Conservation (phyloP, 495 filamentous ascomycete species). For the Podospora comata region DNA sequence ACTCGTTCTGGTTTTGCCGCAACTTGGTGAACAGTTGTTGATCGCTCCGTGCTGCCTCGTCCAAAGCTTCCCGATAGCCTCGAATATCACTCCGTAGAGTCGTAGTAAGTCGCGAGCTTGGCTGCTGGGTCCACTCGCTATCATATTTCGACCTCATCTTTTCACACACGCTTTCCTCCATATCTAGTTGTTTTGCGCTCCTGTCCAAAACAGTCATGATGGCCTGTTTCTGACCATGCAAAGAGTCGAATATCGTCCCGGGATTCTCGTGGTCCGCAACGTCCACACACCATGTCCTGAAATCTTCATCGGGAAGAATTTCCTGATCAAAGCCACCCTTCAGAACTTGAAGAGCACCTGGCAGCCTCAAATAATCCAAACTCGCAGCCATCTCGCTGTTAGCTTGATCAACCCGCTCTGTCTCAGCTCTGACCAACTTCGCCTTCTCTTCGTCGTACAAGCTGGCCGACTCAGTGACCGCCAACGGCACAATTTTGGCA, state of each 20-base stretch:
- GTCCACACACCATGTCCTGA: slow-evolving; percentile 88
- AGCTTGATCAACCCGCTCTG: slow-evolving; percentile 83
- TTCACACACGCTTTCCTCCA: slow-evolving; percentile 97
- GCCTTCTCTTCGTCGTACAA: slow-evolving; percentile 98
- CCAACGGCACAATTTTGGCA: slow-evolving; percentile 92
- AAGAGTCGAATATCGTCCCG: slow-evolving; percentile 65
- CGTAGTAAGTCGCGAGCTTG: slow-evolving; percentile 80
- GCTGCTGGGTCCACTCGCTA: slow-evolving; percentile 93
- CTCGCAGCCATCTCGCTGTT: slow-evolving; percentile 95
- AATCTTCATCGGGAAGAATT: slow-evolving; percentile 82
- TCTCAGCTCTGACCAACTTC: slow-evolving; percentile 89
- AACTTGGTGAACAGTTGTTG: slow-evolving; percentile 79
- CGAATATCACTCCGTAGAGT: slow-evolving; percentile 83
- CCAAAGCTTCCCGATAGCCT: slow-evolving; percentile 81
- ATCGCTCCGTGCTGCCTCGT: slow-evolving; percentile 86
- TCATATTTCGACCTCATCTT: slow-evolving; percentile 99
- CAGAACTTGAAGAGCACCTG: slow-evolving; percentile 81
- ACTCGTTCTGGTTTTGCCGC: slow-evolving; percentile 77
- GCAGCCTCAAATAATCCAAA: slow-evolving; percentile 88
- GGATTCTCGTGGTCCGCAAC: slow-evolving; percentile 78
- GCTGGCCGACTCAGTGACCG: slow-evolving; percentile 93
- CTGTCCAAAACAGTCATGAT: slow-evolving; percentile 69
- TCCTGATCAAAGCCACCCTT: slow-evolving; percentile 94
- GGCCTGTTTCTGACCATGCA: slow-evolving; percentile 72
- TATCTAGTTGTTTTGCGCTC: slow-evolving; percentile 81